phyloP scores from a whole-genome alignment of 2,329 filamentous ascomycete genomes.

The Fusarium mexicanum region DNA sequence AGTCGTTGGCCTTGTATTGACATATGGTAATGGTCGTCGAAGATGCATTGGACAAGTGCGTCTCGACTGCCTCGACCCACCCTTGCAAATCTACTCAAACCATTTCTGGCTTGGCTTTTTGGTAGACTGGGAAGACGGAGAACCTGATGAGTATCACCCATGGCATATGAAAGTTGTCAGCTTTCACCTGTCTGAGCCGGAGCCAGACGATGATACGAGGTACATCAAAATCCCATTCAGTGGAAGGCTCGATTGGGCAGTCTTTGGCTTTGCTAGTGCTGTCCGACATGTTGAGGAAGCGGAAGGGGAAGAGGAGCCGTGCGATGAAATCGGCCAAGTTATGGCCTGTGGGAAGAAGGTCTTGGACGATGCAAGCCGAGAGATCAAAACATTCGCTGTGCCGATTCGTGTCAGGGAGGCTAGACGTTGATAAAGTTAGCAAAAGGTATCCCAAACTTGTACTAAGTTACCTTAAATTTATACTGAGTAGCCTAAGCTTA shows the following conservation, averaged over 20 bases:
- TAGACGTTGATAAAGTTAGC: too few relatives aligned
- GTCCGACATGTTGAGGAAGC: neutral
- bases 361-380: accelerated
- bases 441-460: neutral
- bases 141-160: neutral
- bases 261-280: too few relatives aligned
- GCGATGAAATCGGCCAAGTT: neutral
- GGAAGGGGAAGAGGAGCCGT: neutral
- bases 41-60: neutral
- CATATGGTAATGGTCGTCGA: neutral
- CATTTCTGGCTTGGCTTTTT: neutral
- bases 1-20: neutral
- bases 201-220: accelerated
- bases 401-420: neutral
- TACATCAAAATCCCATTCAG: neutral
- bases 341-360: accelerated
- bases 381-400: neutral
- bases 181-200: neutral
- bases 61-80: accelerated
- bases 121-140: too few relatives aligned
- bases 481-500: neutral
- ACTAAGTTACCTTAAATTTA: neutral
- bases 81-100: accelerated
- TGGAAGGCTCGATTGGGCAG: neutral
- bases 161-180: accelerated